These are phyloP conservation scores for Trametes meyenii DNA, from an alignment of 768 basidiomycete species.

Conservation along the genomic window DNA sequence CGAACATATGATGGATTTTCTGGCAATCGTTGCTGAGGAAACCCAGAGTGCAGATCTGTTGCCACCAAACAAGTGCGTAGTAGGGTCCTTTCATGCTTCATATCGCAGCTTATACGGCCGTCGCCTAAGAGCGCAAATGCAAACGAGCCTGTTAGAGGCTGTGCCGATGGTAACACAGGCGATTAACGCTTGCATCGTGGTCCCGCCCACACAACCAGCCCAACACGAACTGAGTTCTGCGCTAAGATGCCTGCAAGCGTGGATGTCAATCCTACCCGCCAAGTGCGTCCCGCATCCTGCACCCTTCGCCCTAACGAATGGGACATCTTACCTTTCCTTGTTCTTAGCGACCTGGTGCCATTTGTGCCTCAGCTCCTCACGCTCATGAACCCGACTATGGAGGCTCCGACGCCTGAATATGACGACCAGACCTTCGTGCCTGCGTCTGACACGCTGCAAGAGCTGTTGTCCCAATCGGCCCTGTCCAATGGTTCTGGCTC, in stretches of 20 bases:
- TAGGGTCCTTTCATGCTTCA: slow-evolving; percentile 3
- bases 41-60: slow-evolving; percentile 74
- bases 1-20: slow-evolving; percentile 70
- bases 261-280: slow-evolving; percentile 71
- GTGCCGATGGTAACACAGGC: slow-evolving; percentile 72
- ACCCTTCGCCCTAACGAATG: too few species aligned
- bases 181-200: slow-evolving; percentile 57
- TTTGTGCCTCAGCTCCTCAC: slow-evolving; percentile 67
- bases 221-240: slow-evolving; percentile 65
- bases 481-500: slow-evolving; percentile 71
- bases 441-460: slow-evolving; percentile 73
- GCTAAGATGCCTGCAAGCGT: slow-evolving; percentile 79
- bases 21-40: slow-evolving; percentile 86
- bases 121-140: slow-evolving; percentile 58
- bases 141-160: slow-evolving; percentile 67
- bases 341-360: slow-evolving; percentile 63
- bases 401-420: slow-evolving; percentile 33
- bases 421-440: slow-evolving; percentile 61
- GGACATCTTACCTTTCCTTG: neutral
- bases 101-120: neutral
- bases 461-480: slow-evolving; percentile 75
- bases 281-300: slow-evolving; percentile 47
- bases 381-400: slow-evolving; percentile 37
- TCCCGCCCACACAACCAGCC: slow-evolving; percentile 35
- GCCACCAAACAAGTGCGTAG: slow-evolving; percentile 68